A percentile compares a stretch with the other conserved stretches of the same genome.
These are phyloP conservation scores for Rossbeevera mucosa DNA, from an alignment of 768 basidiomycete species.

Conservation along the genomic window DNA sequence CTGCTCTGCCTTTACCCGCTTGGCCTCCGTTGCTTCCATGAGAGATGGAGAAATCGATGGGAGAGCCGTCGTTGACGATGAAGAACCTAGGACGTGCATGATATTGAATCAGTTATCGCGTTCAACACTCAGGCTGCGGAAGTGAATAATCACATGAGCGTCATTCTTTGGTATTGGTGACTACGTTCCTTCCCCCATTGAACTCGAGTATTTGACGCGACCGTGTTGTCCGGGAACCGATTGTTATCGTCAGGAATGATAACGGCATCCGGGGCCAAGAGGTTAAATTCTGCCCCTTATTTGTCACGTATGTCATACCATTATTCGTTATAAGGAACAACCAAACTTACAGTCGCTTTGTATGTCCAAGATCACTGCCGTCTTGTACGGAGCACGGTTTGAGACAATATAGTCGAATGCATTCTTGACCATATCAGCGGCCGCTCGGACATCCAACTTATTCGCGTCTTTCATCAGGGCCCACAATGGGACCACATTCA, in stretches of 20 bases:
- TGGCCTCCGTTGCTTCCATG: background rate
- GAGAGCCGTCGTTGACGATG: conserved; percentile 7
- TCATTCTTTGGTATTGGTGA: background rate
- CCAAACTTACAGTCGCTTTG: conserved; percentile 5
- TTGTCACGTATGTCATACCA: background rate
- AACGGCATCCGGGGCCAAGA: conserved; percentile 3
- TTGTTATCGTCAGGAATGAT: background rate
- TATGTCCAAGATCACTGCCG: conserved; percentile 2
- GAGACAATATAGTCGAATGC: conserved; percentile 4
- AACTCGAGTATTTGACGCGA: conserved; percentile 7
- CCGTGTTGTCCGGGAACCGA: conserved; percentile 1
- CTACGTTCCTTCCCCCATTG: conserved; percentile 8
- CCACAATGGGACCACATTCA: conserved; percentile 6
- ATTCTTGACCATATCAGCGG: conserved; percentile 4
- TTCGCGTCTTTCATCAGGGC: conserved; percentile 1
- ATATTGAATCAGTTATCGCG: background rate
- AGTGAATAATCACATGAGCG: conserved; percentile 1
- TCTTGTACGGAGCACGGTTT: background rate
- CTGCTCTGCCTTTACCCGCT: background rate
- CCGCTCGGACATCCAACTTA: background rate
- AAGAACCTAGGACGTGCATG: background rate
- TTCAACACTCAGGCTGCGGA: too few species aligned
- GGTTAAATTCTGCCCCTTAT: conserved; percentile 10
- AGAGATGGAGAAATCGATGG: conserved; percentile 7
- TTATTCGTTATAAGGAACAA: background rate